These are phyloP conservation scores for Sporobolus alterniflorus DNA, from an alignment of 202 grass and related monocot genomes.

Conservation along the genomic window DNA sequence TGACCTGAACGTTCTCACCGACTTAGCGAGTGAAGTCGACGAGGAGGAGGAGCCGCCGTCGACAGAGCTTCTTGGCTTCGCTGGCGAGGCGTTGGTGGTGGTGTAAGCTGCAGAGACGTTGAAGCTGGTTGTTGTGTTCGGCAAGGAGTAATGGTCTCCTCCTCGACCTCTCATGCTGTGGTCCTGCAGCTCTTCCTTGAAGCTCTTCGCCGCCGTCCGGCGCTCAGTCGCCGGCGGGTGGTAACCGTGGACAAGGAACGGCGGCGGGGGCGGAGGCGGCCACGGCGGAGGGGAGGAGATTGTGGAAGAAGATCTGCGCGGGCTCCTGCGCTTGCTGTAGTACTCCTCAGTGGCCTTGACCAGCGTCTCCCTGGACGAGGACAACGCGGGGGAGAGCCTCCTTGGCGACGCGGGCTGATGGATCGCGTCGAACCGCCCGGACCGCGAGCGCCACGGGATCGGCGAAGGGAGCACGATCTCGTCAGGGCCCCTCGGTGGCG, in stretches of 20 bases:
- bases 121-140: background rate
- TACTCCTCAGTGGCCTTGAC: constrained; percentile 56
- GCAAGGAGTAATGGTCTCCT: background rate
- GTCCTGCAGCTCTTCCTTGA: constrained; percentile 74
- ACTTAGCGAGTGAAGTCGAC: constrained; percentile 17
- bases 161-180: constrained; percentile 45
- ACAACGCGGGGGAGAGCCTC: constrained; percentile 55
- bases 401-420: constrained; percentile 22
- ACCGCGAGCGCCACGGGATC: constrained; percentile 79
- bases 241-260: constrained; percentile 53
- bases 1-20: constrained; percentile 60
- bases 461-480: constrained; percentile 76
- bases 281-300: constrained; percentile 15
- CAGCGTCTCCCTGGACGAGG: constrained; percentile 49
- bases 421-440: constrained; percentile 38
- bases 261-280: constrained; percentile 58
- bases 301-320: constrained; percentile 30
- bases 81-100: constrained; percentile 20
- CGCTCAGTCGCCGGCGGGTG: constrained; percentile 31
- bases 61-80: constrained; percentile 56
- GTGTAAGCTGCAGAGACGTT: constrained; percentile 21
- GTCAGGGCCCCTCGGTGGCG: background rate
- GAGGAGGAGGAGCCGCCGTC: constrained; percentile 39
- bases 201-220: constrained; percentile 43
- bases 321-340: constrained; percentile 42